Evolutionary conservation across 2,329 filamentous ascomycete genomes (phyloP).

Genomic region (Claviceps sp.): DNA sequence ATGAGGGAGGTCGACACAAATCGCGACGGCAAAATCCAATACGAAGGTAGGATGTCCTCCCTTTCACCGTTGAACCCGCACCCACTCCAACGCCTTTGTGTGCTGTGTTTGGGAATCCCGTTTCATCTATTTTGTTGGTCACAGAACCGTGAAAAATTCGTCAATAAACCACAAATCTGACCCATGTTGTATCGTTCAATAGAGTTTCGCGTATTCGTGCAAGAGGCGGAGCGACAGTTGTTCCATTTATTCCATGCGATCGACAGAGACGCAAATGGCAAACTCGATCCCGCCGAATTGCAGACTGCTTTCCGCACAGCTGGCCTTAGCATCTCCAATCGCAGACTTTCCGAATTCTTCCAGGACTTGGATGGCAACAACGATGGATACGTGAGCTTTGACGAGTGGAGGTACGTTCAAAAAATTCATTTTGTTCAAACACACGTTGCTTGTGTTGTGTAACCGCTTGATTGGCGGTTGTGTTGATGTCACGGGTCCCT

Average conservation of each 20-base stretch:
- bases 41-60: conserved; percentile 49
- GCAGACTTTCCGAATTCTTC: conserved; percentile 76
- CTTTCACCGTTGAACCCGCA: not conserved
- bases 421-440: not conserved
- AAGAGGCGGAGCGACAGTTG: conserved; percentile 75
- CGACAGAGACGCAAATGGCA: conserved; percentile 73
- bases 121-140: not conserved
- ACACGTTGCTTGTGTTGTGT: not conserved
- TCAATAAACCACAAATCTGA: not conserved
- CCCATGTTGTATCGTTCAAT: not conserved
- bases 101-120: not conserved
- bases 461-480: not conserved
- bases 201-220: conserved; percentile 87
- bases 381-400: conserved; percentile 78
- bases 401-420: conserved; percentile 84
- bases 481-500: no score
- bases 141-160: no score
- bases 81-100: not conserved
- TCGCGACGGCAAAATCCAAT: conserved; percentile 81
- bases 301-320: conserved; percentile 63
- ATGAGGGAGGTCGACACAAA: conserved; percentile 74
- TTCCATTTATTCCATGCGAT: conserved; percentile 73
- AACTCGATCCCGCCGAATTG: conserved; percentile 77
- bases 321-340: conserved; percentile 64
- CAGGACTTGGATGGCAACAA: conserved; percentile 77